Conservation (phyloP, 2,329 filamentous ascomycete genomes). For the Furcasterigmium furcatum region DNA sequence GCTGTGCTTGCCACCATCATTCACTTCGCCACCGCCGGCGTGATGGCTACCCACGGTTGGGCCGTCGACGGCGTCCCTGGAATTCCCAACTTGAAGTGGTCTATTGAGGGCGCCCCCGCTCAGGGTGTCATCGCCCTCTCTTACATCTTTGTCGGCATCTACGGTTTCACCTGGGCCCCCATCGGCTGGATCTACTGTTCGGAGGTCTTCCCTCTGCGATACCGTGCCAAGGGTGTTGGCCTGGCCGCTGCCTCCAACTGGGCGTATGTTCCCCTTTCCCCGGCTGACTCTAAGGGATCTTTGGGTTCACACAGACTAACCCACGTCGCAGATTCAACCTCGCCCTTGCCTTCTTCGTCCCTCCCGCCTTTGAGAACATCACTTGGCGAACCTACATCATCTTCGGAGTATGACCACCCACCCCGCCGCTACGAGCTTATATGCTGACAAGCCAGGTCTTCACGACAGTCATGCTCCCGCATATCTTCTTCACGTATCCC, state of each 20-base stretch:
- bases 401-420: not conserved
- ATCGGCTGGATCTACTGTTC: conserved; percentile 26
- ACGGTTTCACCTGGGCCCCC: conserved; percentile 28
- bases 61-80: conserved; percentile 36
- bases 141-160: conserved; percentile 36
- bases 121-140: conserved; percentile 48
- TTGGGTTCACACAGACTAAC: not conserved
- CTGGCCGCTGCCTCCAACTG: conserved; percentile 48
- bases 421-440: not conserved
- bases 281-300: too few relatives aligned
- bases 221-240: conserved; percentile 51
- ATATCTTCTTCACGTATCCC: conserved; percentile 1
- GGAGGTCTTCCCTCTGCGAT: conserved; percentile 38
- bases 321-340: conserved; percentile 35
- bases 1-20: conserved; percentile 40
- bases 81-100: conserved; percentile 43
- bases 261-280: conserved; percentile 17
- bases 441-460: not conserved
- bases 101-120: conserved; percentile 37
- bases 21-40: conserved; percentile 43
- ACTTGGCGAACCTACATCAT: not conserved
- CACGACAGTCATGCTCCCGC: not conserved
- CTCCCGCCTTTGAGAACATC: conserved; percentile 18
- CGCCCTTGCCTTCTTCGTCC: conserved; percentile 45
- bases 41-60: conserved; percentile 47